A percentile compares a stretch with the other conserved stretches of the same genome.
These are phyloP conservation scores for Rubroboletus satanas DNA, from an alignment of 768 basidiomycete species.

Conservation along the genomic window DNA sequence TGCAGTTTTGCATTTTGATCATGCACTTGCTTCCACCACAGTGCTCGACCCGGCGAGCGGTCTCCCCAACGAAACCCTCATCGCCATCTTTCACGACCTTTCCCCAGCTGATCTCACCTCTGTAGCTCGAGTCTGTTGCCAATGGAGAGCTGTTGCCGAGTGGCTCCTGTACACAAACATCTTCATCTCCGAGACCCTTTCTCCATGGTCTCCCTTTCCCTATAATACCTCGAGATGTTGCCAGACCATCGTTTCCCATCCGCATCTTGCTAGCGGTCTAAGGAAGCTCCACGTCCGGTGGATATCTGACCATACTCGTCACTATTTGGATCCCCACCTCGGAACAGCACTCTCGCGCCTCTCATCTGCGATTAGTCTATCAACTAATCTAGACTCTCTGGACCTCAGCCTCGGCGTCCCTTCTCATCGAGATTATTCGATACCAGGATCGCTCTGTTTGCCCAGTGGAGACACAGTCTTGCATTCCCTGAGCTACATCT, in stretches of 20 bases:
- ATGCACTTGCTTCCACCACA: background rate
- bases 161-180: background rate
- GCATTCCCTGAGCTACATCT: conserved; percentile 41
- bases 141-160: background rate
- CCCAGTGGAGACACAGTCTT: conserved; percentile 39
- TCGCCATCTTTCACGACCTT: background rate
- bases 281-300: conserved; percentile 52
- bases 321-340: conserved; percentile 26
- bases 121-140: background rate
- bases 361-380: conserved; percentile 33
- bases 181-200: background rate
- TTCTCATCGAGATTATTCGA: conserved; percentile 39
- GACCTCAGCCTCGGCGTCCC: conserved; percentile 45
- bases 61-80: background rate
- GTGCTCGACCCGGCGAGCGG: background rate
- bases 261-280: conserved; percentile 43
- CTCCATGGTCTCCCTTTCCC: background rate
- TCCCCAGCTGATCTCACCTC: background rate
- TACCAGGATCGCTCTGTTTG: conserved; percentile 37
- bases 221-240: conserved; percentile 48
- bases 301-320: conserved; percentile 33
- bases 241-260: conserved; percentile 7
- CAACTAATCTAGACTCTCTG: conserved; percentile 47
- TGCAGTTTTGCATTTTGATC: background rate
- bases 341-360: conserved; percentile 40